phyloP scores from a whole-genome alignment of 2,329 filamentous ascomycete species.

The Hypoxylon sp. region DNA sequence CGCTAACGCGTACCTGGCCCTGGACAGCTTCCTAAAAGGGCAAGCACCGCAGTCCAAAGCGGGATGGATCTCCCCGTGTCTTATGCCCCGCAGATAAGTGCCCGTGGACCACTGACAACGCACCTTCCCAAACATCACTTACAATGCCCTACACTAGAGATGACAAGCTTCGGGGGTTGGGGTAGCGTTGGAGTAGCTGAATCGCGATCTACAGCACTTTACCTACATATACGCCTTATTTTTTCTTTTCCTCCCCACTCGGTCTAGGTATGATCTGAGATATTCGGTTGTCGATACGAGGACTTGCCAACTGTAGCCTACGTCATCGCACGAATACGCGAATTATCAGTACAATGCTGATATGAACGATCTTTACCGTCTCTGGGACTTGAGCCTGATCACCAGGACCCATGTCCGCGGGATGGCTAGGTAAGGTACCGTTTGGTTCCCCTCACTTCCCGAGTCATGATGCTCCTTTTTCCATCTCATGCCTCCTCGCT shows the following conservation, averaged over 20 bases:
- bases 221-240: background rate
- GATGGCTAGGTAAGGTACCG: constrained; percentile 9
- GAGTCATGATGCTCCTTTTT: background rate
- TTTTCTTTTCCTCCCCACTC: background rate
- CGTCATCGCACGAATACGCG: background rate
- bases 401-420: background rate
- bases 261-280: background rate
- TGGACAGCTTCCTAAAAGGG: constrained; percentile 35
- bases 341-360: background rate
- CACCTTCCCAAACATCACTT: no score
- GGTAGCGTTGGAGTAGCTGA: constrained; percentile 22
- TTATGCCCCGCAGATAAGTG: constrained; percentile 36
- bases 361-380: background rate
- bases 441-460: constrained; percentile 9
- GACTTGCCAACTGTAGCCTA: background rate
- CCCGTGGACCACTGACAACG: background rate
- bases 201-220: background rate
- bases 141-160: background rate
- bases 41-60: constrained; percentile 5
- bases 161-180: constrained; percentile 1
- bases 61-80: constrained; percentile 5
- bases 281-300: background rate
- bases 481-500: background rate
- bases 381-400: constrained; percentile 1
- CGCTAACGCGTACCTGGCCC: constrained; percentile 30